These are phyloP conservation scores for Nigrograna mackinnonii DNA, from an alignment of 2,329 filamentous ascomycete species.

Conservation along the genomic window DNA sequence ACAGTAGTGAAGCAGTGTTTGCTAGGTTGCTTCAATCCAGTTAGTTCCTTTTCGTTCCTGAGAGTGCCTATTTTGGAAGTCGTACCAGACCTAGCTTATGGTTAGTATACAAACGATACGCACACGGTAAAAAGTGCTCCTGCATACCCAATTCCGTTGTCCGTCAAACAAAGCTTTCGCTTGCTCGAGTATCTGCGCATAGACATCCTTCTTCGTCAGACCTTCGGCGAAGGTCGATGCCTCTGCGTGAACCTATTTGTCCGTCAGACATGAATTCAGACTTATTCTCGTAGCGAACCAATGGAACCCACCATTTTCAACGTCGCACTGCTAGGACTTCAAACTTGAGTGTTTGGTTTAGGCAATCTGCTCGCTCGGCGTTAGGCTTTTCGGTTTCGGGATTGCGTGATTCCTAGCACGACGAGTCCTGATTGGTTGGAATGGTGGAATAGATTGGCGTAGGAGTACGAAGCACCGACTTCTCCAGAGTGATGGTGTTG, in stretches of 20 bases:
- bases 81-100: slow-evolving; percentile 18
- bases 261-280: background rate
- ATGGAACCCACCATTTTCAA: background rate
- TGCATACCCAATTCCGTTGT: slow-evolving; percentile 75
- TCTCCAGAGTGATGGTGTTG: too few relatives aligned
- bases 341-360: background rate
- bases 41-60: background rate
- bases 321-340: background rate
- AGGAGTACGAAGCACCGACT: too few relatives aligned
- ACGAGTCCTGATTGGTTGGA: slow-evolving; percentile 5
- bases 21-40: slow-evolving; percentile 60
- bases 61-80: too few relatives aligned
- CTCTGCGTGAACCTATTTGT: slow-evolving; percentile 68
- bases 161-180: slow-evolving; percentile 70
- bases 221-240: slow-evolving; percentile 72
- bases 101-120: too few relatives aligned
- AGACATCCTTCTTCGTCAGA: slow-evolving; percentile 72
- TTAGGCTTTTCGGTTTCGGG: slow-evolving; percentile 3
- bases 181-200: slow-evolving; percentile 73
- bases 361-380: background rate
- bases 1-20: slow-evolving; percentile 75
- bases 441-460: too few relatives aligned
- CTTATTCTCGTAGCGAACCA: background rate
- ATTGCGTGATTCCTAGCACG: slow-evolving; percentile 5
- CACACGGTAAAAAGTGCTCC: background rate